These are phyloP conservation scores for Phialemoniopsis sp. DNA, from an alignment of 2,329 filamentous ascomycete genomes.

Conservation along the genomic window DNA sequence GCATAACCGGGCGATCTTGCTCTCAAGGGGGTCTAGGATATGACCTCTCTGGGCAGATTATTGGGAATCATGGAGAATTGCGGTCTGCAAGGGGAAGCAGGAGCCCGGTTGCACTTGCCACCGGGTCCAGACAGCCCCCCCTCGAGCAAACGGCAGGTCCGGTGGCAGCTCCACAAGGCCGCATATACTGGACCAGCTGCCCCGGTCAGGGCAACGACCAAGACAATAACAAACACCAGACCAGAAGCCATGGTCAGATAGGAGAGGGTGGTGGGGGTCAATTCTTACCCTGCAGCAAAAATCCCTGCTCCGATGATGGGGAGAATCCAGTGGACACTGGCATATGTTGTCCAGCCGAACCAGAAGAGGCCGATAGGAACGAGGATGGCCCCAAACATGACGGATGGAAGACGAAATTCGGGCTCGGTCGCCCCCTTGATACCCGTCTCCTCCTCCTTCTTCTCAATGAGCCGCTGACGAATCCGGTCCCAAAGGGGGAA, in stretches of 20 bases:
- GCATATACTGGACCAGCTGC: no score
- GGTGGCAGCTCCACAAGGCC: no score
- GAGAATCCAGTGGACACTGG: constrained; percentile 70
- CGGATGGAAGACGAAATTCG: constrained; percentile 78
- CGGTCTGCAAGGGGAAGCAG: no score
- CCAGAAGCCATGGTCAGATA: constrained; percentile 5
- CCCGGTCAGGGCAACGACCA: no score
- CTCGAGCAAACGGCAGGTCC: no score
- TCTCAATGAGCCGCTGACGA: constrained; percentile 52
- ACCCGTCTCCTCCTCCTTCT: constrained; percentile 46
- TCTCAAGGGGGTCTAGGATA: no score
- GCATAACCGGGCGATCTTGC: no score
- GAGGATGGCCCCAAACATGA: constrained; percentile 69
- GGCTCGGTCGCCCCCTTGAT: constrained; percentile 65
- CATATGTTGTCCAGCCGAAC: constrained; percentile 82
- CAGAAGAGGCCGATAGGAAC: constrained; percentile 82
- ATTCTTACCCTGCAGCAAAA: constrained; percentile 65
- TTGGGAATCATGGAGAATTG: no score
- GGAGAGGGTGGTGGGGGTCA: not conserved
- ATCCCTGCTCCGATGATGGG: constrained; percentile 69
- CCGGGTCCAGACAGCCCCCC: no score
- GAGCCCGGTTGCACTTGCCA: no score
- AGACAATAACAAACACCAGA: no score
- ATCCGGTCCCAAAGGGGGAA: constrained; percentile 64
- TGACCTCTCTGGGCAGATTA: no score